Evolutionary conservation across 148 eudicot genomes (phyloP).

Genomic region (Chenopodium album): DNA sequence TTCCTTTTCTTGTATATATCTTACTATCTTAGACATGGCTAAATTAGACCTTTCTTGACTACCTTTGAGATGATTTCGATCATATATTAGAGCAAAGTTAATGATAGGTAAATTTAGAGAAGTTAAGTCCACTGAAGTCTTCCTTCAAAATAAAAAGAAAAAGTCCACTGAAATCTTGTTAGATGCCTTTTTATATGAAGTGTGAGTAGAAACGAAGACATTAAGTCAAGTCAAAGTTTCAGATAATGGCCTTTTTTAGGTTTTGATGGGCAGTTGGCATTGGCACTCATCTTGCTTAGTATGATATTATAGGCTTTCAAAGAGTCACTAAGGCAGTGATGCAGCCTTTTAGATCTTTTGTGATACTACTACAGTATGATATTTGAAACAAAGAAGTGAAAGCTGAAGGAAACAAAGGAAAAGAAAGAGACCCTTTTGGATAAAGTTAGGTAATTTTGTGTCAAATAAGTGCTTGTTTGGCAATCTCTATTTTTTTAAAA

Average conservation of each 20-base stretch:
- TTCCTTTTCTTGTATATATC: background rate
- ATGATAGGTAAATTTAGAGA: background rate
- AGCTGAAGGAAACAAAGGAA: constrained; percentile 46
- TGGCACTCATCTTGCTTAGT: too few species aligned
- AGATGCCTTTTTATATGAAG: background rate
- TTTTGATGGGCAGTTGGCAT: too few species aligned
- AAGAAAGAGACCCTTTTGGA: constrained; percentile 37
- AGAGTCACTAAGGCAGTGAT: background rate
- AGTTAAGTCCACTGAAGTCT: background rate
- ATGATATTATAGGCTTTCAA: background rate
- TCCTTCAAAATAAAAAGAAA: too few species aligned
- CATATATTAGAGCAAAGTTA: background rate
- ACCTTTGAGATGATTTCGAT: background rate
- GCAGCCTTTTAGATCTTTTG: background rate
- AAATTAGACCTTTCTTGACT: background rate
- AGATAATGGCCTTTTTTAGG: background rate
- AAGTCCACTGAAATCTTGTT: background rate
- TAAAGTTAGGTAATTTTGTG: constrained; percentile 43
- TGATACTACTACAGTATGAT: background rate
- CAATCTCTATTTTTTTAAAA: background rate
- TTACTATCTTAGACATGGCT: background rate
- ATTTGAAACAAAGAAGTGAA: constrained; percentile 49
- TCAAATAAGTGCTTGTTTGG: background rate
- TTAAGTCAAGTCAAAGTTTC: background rate
- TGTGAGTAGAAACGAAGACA: background rate